Conservation (phyloP, 108 stramenopile genomes). For the Skeletonema grethae region DNA sequence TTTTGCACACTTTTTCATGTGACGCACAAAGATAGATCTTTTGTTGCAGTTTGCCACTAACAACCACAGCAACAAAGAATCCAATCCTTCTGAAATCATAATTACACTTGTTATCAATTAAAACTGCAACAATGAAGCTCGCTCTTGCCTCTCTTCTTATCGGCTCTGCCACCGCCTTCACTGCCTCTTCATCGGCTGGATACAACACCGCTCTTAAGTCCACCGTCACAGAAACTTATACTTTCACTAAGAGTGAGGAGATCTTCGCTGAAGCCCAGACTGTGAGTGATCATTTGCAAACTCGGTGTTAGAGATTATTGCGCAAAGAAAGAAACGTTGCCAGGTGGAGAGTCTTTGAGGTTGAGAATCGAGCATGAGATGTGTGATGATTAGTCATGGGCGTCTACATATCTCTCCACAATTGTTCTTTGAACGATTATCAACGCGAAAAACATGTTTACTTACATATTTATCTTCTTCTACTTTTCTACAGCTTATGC, state of each 20-base stretch:
- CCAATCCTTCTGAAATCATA: background rate
- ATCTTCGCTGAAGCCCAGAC: conserved; percentile 85
- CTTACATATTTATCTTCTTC: conserved; percentile 7
- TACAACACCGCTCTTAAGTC: conserved; percentile 27
- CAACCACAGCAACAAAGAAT: background rate
- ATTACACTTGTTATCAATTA: background rate
- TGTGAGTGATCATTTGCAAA: conserved; percentile 51
- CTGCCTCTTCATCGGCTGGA: conserved; percentile 37
- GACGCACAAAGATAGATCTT: conserved; percentile 16
- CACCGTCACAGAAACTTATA: conserved; percentile 56
- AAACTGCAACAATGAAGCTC: conserved; percentile 64
- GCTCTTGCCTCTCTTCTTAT: conserved; percentile 62
- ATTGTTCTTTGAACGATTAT: conserved; percentile 17
- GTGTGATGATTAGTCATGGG: background rate
- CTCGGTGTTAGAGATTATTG: background rate
- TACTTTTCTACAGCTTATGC: conserved; percentile 84
- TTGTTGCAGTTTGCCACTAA: background rate
- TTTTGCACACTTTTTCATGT: background rate
- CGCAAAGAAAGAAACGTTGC: too few species aligned
- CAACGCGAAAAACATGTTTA: background rate
- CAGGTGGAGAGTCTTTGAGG: background rate
- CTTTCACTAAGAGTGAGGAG: conserved; percentile 87
- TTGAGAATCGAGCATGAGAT: background rate
- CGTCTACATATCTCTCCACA: background rate
- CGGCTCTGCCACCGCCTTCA: conserved; percentile 70